Evolutionary conservation across 768 basidiomycete genomes (phyloP), one percentile per base, ranked within the genome.

Genomic region (Kwoniella dejecticola): DNA sequence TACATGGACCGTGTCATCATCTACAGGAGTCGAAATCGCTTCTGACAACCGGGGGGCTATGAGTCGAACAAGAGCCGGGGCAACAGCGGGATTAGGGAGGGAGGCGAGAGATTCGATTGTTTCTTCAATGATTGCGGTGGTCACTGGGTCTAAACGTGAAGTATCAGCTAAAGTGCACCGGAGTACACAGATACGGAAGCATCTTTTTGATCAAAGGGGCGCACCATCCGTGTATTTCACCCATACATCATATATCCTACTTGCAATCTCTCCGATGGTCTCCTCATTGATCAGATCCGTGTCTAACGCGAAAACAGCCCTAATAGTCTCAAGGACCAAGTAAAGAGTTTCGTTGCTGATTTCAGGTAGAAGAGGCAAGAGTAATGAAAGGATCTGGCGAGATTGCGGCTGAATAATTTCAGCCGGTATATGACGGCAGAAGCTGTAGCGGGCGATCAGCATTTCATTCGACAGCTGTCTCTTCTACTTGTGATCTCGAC

Each of bases 281-380:
- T 88, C 87, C 0, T 56, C 62, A 6, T 60, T 66, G 45, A 79
- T 67, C 11, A 80, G 48, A 56, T 86, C 85, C 41, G 86, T 83
- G 42, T 88, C 86, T 6, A 92, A 85, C 45, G 87, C 85, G 2
- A 95, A 81, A 2, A 91, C 85, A 11, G 89, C 88, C 7, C 89
- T 85, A 49, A 97, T 81, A 0, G 93, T 87, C 70, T 95, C 92
- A 15, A 97, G 81, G 31, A 96, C 86, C 4, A 98, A 84, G 13
- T 89, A 87, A 12, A 98, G 83, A 0, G 91, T 91, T 66, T 97
- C 93, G 61, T 94, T 91, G 1, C 89, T 86, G 0, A 92, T 86
- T 29, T 86, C 80, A 4, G 86, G 79, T 24, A 97, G 76, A 80
- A 97, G 89, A 1, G 93, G 92, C 0, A 89, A 86, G 10, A 99